Evolutionary conservation across 805 yeast species (phyloP).

Genomic region (Lachancea mirantina): DNA sequence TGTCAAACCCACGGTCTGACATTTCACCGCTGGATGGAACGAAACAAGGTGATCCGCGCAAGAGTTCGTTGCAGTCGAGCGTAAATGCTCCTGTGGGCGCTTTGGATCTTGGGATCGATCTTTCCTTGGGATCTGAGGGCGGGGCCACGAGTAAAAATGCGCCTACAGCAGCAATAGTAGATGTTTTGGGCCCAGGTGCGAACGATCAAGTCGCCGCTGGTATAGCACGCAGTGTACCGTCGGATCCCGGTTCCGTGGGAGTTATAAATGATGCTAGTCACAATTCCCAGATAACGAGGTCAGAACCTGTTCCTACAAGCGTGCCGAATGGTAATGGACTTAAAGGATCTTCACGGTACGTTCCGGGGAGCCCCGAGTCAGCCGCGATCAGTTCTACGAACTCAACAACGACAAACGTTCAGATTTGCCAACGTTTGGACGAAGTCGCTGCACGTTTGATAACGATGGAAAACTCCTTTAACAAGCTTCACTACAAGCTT

Average conservation of each 20-base stretch:
- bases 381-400: constrained; percentile 2
- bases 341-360: too few relatives aligned
- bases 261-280: not conserved
- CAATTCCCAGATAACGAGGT: too few relatives aligned
- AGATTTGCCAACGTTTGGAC: constrained; percentile 30
- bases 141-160: not conserved
- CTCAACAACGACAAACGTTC: constrained; percentile 11
- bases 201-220: constrained; percentile 2
- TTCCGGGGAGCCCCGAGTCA: constrained; percentile 5
- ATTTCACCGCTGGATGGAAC: too few relatives aligned
- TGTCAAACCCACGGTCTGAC: too few relatives aligned
- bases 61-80: too few relatives aligned
- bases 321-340: too few relatives aligned
- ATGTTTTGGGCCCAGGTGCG: constrained; percentile 5
- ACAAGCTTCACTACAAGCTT: constrained; percentile 19
- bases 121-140: not conserved
- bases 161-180: constrained; percentile 3
- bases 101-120: not conserved
- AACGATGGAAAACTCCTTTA: constrained; percentile 27
- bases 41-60: too few relatives aligned
- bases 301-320: too few relatives aligned
- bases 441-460: constrained; percentile 24
- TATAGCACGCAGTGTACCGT: constrained; percentile 3
- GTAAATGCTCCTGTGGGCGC: not conserved
- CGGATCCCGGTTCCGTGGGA: constrained; percentile 3